Evolutionary conservation across 768 basidiomycete genomes (phyloP).

Genomic region (Hygrophorus pudorinus): DNA sequence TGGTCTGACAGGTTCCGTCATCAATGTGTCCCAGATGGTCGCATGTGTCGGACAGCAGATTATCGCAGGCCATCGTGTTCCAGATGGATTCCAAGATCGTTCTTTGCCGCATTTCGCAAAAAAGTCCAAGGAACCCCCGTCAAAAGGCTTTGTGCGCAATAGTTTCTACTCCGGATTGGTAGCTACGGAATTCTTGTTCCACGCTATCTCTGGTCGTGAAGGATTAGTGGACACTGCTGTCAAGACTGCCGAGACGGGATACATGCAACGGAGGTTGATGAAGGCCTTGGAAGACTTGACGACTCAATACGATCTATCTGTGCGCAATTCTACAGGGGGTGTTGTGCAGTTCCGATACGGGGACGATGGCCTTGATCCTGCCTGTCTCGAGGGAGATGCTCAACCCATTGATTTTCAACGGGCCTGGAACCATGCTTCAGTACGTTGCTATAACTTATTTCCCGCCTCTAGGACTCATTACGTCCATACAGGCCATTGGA

Average conservation of each 20-base stretch:
- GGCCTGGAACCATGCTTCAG: constrained; percentile 78
- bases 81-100: constrained; percentile 97
- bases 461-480: constrained; percentile 5
- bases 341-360: constrained; percentile 97
- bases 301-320: constrained; percentile 91
- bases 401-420: constrained; percentile 86
- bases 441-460: constrained; percentile 21
- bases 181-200: constrained; percentile 96
- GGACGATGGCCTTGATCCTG: constrained; percentile 95
- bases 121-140: constrained; percentile 91
- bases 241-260: constrained; percentile 99
- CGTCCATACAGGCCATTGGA: constrained; percentile 44
- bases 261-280: constrained; percentile 99
- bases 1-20: constrained; percentile 64
- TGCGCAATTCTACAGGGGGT: constrained; percentile 89
- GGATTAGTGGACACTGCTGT: constrained; percentile 99
- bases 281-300: constrained; percentile 97
- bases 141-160: constrained; percentile 97
- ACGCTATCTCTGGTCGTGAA: constrained; percentile 97
- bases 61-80: constrained; percentile 95
- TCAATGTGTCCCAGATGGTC: constrained; percentile 99
- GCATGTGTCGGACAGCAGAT: constrained; percentile 99
- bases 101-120: constrained; percentile 98
- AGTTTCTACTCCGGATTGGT: constrained; percentile 89
- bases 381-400: constrained; percentile 89